Percentiles rank a stretch among this genome's conserved stretches.
These are phyloP conservation scores for Pseudocercospora eumusae DNA, from an alignment of 2,329 filamentous ascomycete species.

Conservation along the genomic window DNA sequence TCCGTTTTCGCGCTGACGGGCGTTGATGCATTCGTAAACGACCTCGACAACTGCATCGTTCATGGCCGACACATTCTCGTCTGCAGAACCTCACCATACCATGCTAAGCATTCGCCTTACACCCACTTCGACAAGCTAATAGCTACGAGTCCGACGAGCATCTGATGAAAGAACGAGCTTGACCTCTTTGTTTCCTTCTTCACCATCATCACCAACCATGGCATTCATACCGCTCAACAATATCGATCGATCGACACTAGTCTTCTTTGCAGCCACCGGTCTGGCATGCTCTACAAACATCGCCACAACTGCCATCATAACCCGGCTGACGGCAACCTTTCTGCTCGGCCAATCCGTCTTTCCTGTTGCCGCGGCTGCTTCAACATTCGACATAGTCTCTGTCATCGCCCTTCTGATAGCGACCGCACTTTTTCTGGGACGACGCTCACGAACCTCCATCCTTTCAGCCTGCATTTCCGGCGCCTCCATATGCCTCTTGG, in stretches of 20 bases:
- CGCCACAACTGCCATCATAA: conserved; percentile 26
- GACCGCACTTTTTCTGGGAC: conserved; percentile 23
- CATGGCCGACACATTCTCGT: conserved; percentile 21
- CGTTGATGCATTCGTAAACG: conserved; percentile 21
- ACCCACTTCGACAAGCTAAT: conserved; percentile 8
- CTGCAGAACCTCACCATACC: conserved; percentile 25
- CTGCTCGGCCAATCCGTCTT: conserved; percentile 16
- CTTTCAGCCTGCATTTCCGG: conserved; percentile 23
- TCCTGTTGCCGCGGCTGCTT: conserved; percentile 26
- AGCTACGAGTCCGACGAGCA: conserved; percentile 11
- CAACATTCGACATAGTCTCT: conserved; percentile 29
- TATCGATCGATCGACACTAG: conserved; percentile 25
- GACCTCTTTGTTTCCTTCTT: conserved; percentile 1
- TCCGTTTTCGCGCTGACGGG: conserved; percentile 26
- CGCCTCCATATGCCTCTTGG: conserved; percentile 17
- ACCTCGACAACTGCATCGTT: conserved; percentile 21
- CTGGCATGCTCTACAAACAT: conserved; percentile 27
- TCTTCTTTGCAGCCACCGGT: conserved; percentile 20
- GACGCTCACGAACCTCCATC: conserved; percentile 18
- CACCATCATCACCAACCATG: conserved; percentile 23
- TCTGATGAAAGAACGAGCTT: conserved; percentile 14
- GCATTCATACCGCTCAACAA: conserved; percentile 19
- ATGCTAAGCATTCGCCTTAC: conserved; percentile 19
- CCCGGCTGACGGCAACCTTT: conserved; percentile 25
- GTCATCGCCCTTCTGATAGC: conserved; percentile 25